Evolutionary conservation across 2,329 filamentous ascomycete genomes (phyloP).

Genomic region (Whalleya microplaca): DNA sequence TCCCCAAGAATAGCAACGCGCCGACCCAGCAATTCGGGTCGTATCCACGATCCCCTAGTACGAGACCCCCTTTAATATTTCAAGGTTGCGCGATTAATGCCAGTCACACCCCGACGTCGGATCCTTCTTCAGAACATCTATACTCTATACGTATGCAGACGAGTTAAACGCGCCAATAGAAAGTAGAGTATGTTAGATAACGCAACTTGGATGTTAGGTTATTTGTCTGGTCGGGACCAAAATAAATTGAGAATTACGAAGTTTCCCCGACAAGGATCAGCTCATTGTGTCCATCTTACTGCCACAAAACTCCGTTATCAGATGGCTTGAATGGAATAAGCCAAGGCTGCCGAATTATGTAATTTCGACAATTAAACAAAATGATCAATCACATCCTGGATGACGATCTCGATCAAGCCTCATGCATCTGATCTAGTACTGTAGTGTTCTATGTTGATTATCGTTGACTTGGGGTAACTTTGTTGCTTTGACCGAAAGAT

Average conservation of each 20-base stretch:
- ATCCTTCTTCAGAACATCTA: conserved; percentile 2
- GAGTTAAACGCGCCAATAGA: neutral
- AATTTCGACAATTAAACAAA: neutral
- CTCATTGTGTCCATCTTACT: neutral
- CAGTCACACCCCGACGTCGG: conserved; percentile 4
- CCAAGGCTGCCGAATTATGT: neutral
- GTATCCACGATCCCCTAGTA: conserved; percentile 10
- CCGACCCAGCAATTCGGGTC: conserved; percentile 29
- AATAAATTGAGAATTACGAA: neutral
- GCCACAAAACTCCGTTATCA: neutral
- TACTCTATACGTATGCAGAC: conserved; percentile 1
- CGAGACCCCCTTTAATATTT: neutral
- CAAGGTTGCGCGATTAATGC: neutral
- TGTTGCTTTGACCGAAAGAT: no score
- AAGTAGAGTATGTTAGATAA: neutral
- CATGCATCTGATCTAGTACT: neutral
- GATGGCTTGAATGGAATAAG: neutral
- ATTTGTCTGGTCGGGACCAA: neutral
- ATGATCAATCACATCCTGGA: neutral
- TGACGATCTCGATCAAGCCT: neutral
- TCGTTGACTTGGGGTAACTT: neutral
- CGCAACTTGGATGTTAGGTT: neutral
- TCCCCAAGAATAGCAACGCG: conserved; percentile 25
- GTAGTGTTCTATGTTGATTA: neutral
- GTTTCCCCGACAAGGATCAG: neutral